Conservation (phyloP, 495 filamentous ascomycete species). For the Cercophora newfieldiana region DNA sequence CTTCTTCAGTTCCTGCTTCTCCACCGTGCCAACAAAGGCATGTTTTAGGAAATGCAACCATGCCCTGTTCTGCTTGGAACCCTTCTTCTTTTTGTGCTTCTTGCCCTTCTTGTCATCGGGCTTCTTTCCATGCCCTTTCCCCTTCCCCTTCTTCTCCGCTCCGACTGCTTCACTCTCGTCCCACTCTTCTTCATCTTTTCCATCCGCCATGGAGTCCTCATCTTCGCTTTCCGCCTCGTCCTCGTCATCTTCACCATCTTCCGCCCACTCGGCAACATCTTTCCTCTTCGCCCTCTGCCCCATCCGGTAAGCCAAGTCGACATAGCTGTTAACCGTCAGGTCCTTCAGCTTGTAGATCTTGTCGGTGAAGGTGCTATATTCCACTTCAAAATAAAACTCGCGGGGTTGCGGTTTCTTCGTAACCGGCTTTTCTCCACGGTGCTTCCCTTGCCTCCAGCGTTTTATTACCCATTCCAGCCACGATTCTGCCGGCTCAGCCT, state of each 20-base stretch:
- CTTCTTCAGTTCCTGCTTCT: conserved; percentile 58
- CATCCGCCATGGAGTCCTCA: conserved; percentile 15
- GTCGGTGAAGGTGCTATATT: conserved; percentile 81
- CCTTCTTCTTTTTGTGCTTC: conserved; percentile 38
- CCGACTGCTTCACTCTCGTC: conserved; percentile 16
- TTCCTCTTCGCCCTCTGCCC: conserved; percentile 48
- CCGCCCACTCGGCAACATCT: conserved; percentile 7
- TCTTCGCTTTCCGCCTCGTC: conserved; percentile 13
- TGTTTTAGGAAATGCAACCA: conserved; percentile 78
- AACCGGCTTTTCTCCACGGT: conserved; percentile 55
- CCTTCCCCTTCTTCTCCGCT: conserved; percentile 28
- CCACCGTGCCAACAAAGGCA: conserved; percentile 75
- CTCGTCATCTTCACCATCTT: conserved; percentile 12
- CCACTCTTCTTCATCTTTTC: conserved; percentile 22
- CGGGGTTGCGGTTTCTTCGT: conserved; percentile 53
- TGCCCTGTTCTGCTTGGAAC: conserved; percentile 54
- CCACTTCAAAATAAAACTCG: conserved; percentile 73
- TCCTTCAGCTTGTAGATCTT: conserved; percentile 73
- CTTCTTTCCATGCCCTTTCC: conserved; percentile 21
- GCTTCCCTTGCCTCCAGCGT: conserved; percentile 55
- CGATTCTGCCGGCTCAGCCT: background rate
- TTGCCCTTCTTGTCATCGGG: background rate
- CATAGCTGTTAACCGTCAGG: conserved; percentile 78
- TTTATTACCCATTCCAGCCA: conserved; percentile 29
- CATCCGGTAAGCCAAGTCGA: conserved; percentile 77